Evolutionary conservation across 805 yeast species (phyloP), one percentile per base, ranked within the genome.

Genomic region (Wickerhamomyces chaumierensis): DNA sequence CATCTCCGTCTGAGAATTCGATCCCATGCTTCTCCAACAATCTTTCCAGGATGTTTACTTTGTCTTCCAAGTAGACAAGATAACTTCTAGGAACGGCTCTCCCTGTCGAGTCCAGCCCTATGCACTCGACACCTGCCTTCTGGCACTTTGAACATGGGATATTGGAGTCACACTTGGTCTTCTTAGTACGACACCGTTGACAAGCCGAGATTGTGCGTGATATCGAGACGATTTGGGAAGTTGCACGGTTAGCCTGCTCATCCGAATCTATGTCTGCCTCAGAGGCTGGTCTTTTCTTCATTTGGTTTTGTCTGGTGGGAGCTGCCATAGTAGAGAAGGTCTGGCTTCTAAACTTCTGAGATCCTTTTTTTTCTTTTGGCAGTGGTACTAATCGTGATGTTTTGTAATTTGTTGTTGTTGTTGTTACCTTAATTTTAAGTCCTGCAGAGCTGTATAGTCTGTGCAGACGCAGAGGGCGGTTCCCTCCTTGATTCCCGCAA

Each of bases 101-200:
- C 0, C 95, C 94, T 0, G 95, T 84, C 6, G 87, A 85, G 54
- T 88, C 96, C 3, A 83, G 58, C 0, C 94, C 85, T 4, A 85
- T 76, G 59, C 96, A 87, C 6, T 81, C 83, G 3, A 64, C 80
- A 5, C 75, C 72, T 11, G 82, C 80, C 40, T 65, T 70, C 15
- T 61, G 57, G 56, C 85, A 78, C 44, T 67, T 66, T 20, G 63
- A 58, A 49, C 84, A 79, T 1, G 83, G 84, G 33, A 65, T 68
- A 32, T 63, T 66, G 42, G 78, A 66, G n/a, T 75, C 71, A 53
- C 84, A 78, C 46, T 73, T 75, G 42, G 76, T 68, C 56, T 77
- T 78, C 54, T 73, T 75, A 49, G 75, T 53, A 15, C 95, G 71
- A 50, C 96, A 87, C 40, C 95, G 62, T 49, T 81, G 81, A 54